phyloP scores from a whole-genome alignment of 1,284 basidiomycete genomes.

The Pseudozyma hubeiensis region DNA sequence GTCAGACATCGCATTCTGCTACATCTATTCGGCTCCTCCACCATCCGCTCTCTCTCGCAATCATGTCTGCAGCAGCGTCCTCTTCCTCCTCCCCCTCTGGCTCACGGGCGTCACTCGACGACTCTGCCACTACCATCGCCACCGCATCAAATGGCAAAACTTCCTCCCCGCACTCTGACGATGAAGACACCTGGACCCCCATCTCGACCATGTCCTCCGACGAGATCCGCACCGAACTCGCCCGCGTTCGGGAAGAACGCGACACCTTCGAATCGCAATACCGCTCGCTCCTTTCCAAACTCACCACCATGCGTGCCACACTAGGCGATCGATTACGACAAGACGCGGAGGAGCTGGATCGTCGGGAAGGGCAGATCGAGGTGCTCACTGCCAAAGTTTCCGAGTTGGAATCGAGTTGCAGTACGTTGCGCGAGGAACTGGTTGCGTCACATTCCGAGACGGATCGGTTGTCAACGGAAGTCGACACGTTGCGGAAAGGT shows the following conservation, averaged over 20 bases:
- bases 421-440: conserved; percentile 49
- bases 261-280: conserved; percentile 87
- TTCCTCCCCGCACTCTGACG: not conserved
- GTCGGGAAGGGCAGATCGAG: conserved; percentile 64
- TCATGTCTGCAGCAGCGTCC: conserved; percentile 3
- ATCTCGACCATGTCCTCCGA: conserved; percentile 18
- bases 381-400: conserved; percentile 35
- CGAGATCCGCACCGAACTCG: conserved; percentile 37
- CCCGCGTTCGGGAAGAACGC: conserved; percentile 76
- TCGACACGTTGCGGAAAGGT: conserved; percentile 36
- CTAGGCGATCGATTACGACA: conserved; percentile 93
- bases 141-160: conserved; percentile 13
- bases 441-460: conserved; percentile 43
- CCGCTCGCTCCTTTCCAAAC: conserved; percentile 83
- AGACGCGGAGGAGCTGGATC: conserved; percentile 76
- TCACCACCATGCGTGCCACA: conserved; percentile 91
- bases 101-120: conserved; percentile 12
- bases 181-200: conserved; percentile 7
- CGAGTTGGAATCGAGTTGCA: conserved; percentile 1
- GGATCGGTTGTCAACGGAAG: conserved; percentile 42
- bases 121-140: not conserved
- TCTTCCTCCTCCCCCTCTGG: conserved; percentile 5
- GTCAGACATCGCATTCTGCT: no score
- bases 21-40: no score
- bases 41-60: not conserved